Base-by-base conservation (phyloP, 1,284 basidiomycete genomes). In the Rhodotorula sp. region DNA sequence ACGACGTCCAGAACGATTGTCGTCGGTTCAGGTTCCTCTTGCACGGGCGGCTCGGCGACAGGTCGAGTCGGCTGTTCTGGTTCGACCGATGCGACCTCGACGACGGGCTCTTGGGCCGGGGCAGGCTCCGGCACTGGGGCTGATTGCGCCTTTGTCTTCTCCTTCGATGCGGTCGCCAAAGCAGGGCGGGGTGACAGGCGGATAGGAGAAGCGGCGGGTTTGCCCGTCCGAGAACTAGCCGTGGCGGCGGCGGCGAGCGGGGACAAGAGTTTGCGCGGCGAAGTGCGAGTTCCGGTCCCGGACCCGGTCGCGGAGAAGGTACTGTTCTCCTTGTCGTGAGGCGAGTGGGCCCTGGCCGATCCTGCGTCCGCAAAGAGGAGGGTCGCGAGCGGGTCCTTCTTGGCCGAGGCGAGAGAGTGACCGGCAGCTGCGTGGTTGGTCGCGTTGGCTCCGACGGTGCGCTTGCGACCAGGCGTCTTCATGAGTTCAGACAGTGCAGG, bases 391-490 rank as follows among this genome's bases (percentile, higher is more conserved):
- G 74, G 74, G 55, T 76, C 72, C 57, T 71, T 70, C 57, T 57
- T 62, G 19, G 66, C 52, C 6, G 31, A 54, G 43, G 68, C 50
- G 54, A 57, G 26, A 43, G 66, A 47, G 62, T 28, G 54, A 14
- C 23, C 49, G 38, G 56, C 28, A 18, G 54, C 26, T 21, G 54
- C 16, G 8, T 55, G 54, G 26, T 55, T 55, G 28, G 54, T 55
- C n/a, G 47, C 54, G 57, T 62, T 60, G 5, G 43, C 63, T 45
- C 60, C 69, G 23, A 64, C 62, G 14, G 49, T 56, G 34, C 69
- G 71, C 50, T 64, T 73, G 15, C 74, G 69, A 8, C 72, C 72
- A 5, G 74, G 74, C 2, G 74, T 74, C 60, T 76, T 76, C 74
- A 76, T 76, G 31, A 76, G 55, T 34, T 74, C 72, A 0, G 72